Evolutionary conservation across 2,329 filamentous ascomycete species (phyloP).

Genomic region (Venturia effusa): DNA sequence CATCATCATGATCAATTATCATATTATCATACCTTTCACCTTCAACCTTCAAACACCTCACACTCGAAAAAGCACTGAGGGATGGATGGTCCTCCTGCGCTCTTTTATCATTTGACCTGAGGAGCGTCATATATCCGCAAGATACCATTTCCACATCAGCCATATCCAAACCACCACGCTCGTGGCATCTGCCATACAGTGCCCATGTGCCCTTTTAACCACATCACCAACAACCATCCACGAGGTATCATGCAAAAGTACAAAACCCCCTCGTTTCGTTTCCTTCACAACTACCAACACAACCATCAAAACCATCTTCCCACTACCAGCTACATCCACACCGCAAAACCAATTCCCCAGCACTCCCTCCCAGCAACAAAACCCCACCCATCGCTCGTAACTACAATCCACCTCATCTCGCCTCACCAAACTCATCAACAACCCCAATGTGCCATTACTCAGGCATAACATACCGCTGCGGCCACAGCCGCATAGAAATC

Average conservation of each 20-base stretch:
- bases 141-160: neutral
- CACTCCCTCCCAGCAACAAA: neutral
- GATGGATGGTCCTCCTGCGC: neutral
- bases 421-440: too few species aligned
- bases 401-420: neutral
- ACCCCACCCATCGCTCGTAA: neutral
- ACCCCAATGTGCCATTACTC: conserved; percentile 58
- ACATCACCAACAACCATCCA: neutral
- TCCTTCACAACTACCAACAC: neutral
- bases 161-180: neutral
- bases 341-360: neutral
- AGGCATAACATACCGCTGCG: conserved; percentile 55
- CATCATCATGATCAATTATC: too few species aligned
- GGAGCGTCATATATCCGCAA: neutral
- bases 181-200: neutral
- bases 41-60: neutral
- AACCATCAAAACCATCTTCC: neutral
- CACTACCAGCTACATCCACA: neutral
- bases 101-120: neutral
- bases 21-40: too few species aligned
- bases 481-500: conserved; percentile 47
- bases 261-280: neutral
- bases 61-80: neutral
- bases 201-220: neutral
- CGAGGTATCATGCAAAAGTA: neutral